phyloP scores from a whole-genome alignment of 164 flowering plant genomes.

The Piper betle region DNA sequence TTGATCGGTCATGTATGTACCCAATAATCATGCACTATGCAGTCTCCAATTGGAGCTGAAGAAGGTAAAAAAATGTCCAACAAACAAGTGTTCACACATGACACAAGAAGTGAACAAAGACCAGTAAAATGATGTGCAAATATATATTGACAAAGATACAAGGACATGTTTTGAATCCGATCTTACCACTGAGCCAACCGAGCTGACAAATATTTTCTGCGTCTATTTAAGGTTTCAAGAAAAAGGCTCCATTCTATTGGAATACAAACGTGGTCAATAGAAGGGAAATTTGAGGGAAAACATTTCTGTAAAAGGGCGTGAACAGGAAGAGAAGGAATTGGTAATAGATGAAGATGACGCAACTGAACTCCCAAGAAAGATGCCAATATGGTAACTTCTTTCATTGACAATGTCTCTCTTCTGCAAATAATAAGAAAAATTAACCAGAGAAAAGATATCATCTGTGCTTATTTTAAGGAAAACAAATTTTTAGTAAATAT shows the following conservation, averaged over 20 bases:
- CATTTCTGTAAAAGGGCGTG: conserved; percentile 1
- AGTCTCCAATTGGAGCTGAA: background rate
- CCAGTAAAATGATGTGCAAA: too few relatives aligned
- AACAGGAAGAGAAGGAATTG: conserved; percentile 32
- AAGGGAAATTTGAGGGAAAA: background rate
- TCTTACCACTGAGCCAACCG: conserved; percentile 68
- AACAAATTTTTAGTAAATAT: background rate
- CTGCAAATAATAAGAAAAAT: conserved; percentile 28
- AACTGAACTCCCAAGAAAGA: conserved; percentile 81
- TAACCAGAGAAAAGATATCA: conserved; percentile 1
- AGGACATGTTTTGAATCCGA: background rate
- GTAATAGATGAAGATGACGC: conserved; percentile 64
- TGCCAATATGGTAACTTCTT: conserved; percentile 50
- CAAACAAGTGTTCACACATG: too few relatives aligned
- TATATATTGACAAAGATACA: too few relatives aligned
- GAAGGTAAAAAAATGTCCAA: background rate
- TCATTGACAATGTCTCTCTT: conserved; percentile 46
- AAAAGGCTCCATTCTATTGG: conserved; percentile 49
- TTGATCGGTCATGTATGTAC: too few relatives aligned
- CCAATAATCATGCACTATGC: background rate
- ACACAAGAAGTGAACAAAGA: too few relatives aligned
- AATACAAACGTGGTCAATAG: conserved; percentile 14
- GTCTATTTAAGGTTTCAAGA: conserved; percentile 32
- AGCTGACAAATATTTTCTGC: conserved; percentile 32
- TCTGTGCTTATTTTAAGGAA: background rate